These are phyloP conservation scores for Thelonectria discophora DNA, from an alignment of 2,329 filamentous ascomycete genomes.

Conservation along the genomic window DNA sequence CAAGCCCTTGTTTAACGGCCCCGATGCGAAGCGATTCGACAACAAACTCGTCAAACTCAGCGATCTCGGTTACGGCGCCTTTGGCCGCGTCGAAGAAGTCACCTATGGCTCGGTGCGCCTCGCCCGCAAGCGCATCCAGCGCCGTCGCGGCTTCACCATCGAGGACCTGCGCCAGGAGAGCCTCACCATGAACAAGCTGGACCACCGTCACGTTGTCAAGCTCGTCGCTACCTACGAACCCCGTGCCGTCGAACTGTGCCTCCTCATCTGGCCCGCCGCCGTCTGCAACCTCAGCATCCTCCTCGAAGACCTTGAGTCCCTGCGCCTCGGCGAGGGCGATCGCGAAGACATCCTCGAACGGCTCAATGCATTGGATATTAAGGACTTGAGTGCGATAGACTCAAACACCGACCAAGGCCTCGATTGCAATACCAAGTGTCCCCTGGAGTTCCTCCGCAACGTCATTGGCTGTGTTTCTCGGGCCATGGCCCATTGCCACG, in stretches of 20 bases:
- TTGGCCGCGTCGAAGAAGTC: slow-evolving; percentile 56
- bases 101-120: slow-evolving; percentile 52
- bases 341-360: slow-evolving; percentile 52
- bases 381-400: slow-evolving; percentile 49
- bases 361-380: slow-evolving; percentile 50
- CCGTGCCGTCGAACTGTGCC: slow-evolving; percentile 51
- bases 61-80: slow-evolving; percentile 54
- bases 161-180: slow-evolving; percentile 56
- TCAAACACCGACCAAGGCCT: slow-evolving; percentile 33
- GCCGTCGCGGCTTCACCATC: slow-evolving; percentile 49
- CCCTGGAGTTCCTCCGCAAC: slow-evolving; percentile 53
- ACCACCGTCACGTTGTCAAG: slow-evolving; percentile 58
- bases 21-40: slow-evolving; percentile 49
- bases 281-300: slow-evolving; percentile 55
- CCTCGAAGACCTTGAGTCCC: slow-evolving; percentile 53
- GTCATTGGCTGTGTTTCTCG: slow-evolving; percentile 57
- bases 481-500: slow-evolving; percentile 54
- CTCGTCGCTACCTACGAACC: slow-evolving; percentile 58
- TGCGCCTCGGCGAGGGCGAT: slow-evolving; percentile 51
- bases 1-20: slow-evolving; percentile 43
- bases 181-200: slow-evolving; percentile 57
- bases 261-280: slow-evolving; percentile 59
- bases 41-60: slow-evolving; percentile 43
- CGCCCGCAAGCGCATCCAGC: slow-evolving; percentile 55
- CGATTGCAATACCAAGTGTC: slow-evolving; percentile 43